phyloP scores from a whole-genome alignment of 2,329 filamentous ascomycete species.

The Stagonosporopsis chrysanthemi region DNA sequence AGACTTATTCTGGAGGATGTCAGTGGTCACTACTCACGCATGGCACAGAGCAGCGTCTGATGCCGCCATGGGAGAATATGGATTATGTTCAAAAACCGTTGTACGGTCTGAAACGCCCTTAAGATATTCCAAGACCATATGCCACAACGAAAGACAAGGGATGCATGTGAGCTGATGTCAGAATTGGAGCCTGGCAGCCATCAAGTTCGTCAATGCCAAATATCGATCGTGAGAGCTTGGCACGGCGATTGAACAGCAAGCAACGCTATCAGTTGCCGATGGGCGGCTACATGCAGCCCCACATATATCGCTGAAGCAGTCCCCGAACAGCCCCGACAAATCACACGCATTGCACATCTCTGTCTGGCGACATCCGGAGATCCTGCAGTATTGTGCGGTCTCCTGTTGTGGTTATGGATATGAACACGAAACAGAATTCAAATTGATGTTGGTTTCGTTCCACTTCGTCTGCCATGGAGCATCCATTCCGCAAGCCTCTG shows the following conservation, averaged over 20 bases:
- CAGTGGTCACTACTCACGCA: background rate
- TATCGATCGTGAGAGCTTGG: background rate
- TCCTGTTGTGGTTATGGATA: background rate
- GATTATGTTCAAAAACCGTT: no score
- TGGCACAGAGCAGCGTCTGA: background rate
- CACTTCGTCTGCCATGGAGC: background rate
- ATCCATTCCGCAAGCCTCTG: background rate
- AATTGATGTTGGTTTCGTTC: no score
- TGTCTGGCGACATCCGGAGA: background rate
- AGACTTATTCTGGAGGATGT: conserved; percentile 9
- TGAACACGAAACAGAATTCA: background rate
- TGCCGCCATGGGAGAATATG: no score
- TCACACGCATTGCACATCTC: conserved; percentile 1
- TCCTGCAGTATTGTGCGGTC: no score
- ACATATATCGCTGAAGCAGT: background rate
- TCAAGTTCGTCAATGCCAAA: no score
- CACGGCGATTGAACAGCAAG: background rate
- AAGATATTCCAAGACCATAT: no score
- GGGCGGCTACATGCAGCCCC: background rate
- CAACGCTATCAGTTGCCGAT: conserved; percentile 1
- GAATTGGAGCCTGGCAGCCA: no score
- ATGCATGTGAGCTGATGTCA: no score
- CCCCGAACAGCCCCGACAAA: conserved; percentile 15
- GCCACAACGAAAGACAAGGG: no score
- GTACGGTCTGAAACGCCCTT: no score